A percentile compares a stretch with the other conserved stretches of the same genome.
Conservation (phyloP, 2,329 filamentous ascomycete genomes). For the Leptographium lundbergii region DNA sequence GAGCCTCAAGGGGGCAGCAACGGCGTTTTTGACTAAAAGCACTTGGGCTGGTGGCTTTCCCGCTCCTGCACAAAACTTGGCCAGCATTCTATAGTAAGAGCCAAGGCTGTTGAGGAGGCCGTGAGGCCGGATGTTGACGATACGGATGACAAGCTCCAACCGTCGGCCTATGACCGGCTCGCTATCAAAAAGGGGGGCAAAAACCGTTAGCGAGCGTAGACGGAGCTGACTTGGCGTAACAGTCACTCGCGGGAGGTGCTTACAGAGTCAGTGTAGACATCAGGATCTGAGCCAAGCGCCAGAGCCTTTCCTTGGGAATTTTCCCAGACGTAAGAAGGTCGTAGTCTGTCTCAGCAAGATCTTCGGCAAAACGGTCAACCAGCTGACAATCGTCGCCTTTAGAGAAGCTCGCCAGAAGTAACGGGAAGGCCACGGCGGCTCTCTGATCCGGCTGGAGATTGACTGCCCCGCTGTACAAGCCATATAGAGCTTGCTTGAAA, state of each 20-base stretch:
- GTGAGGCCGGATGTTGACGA: conserved; percentile 9
- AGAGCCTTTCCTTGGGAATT: conserved; percentile 19
- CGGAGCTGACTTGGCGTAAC: not conserved
- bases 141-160: conserved; percentile 8
- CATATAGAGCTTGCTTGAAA: conserved; percentile 52
- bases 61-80: conserved; percentile 2
- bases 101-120: conserved; percentile 11
- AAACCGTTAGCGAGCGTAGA: not conserved
- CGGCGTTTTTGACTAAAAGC: conserved; percentile 8
- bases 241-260: not conserved
- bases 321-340: conserved; percentile 20
- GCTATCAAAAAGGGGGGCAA: not conserved
- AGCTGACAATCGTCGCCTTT: conserved; percentile 34
- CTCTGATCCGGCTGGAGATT: conserved; percentile 22
- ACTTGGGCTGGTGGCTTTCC: conserved; percentile 1
- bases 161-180: not conserved
- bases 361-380: conserved; percentile 31
- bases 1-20: conserved; percentile 9
- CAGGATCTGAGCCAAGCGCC: conserved; percentile 23
- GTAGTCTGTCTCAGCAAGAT: conserved; percentile 25
- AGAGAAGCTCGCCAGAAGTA: conserved; percentile 39
- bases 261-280: conserved; percentile 22
- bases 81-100: conserved; percentile 12
- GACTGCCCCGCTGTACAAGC: conserved; percentile 29
- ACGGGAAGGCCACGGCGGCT: conserved; percentile 27